phyloP scores from a whole-genome alignment of 306 rosid genomes.

The Ziziphus jujuba region DNA sequence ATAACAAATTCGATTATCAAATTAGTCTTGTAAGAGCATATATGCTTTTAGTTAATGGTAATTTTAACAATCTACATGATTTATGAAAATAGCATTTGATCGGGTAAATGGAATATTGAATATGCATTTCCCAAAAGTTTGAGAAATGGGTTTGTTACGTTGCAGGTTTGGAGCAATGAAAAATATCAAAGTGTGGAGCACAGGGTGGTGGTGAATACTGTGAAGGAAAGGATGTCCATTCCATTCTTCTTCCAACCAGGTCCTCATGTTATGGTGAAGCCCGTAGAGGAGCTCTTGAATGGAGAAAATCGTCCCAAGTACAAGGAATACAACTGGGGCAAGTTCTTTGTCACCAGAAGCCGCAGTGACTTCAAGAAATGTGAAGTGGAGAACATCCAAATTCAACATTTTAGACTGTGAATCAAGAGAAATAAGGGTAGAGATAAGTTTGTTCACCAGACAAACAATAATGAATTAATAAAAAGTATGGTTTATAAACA shows the following conservation, averaged over 20 bases:
- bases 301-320: slow-evolving; percentile 60
- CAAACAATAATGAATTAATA: background rate
- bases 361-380: slow-evolving; percentile 71
- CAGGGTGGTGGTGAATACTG: slow-evolving; percentile 68
- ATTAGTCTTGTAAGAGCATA: too few species aligned
- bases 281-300: slow-evolving; percentile 53
- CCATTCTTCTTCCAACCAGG: slow-evolving; percentile 75
- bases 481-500: too few species aligned
- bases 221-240: slow-evolving; percentile 63
- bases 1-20: too few species aligned
- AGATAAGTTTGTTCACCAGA: background rate
- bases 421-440: background rate
- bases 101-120: too few species aligned
- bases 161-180: slow-evolving; percentile 87
- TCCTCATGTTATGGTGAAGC: slow-evolving; percentile 52
- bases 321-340: slow-evolving; percentile 61
- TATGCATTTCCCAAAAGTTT: background rate
- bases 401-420: slow-evolving; percentile 26
- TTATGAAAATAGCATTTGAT: too few species aligned
- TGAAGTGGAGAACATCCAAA: slow-evolving; percentile 68
- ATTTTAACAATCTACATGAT: too few species aligned
- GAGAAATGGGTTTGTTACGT: too few species aligned
- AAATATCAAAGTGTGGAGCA: slow-evolving; percentile 78
- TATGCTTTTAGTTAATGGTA: too few species aligned
- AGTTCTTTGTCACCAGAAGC: slow-evolving; percentile 49